Evolutionary conservation across 768 basidiomycete species (phyloP).

Genomic region (Auricularia cornea): DNA sequence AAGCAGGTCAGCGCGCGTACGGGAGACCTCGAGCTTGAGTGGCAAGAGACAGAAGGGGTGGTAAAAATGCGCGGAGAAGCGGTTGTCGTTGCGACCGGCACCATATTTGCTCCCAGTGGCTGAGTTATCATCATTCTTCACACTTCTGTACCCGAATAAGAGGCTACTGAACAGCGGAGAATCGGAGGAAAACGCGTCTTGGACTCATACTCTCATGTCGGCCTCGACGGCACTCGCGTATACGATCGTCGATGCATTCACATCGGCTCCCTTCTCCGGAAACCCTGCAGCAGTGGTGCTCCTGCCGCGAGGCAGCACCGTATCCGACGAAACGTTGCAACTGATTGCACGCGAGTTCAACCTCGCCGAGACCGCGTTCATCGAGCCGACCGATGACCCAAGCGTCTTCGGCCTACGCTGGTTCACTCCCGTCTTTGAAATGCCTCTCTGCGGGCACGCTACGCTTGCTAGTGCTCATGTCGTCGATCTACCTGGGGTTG

Average conservation of each 20-base stretch:
- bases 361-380: not conserved
- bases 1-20: constrained; percentile 45
- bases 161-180: too few relatives aligned
- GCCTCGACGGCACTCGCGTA: constrained; percentile 20
- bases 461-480: constrained; percentile 23
- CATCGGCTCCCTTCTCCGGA: constrained; percentile 17
- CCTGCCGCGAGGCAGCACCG: constrained; percentile 8
- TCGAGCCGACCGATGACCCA: constrained; percentile 5
- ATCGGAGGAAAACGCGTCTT: too few relatives aligned
- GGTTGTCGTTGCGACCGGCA: constrained; percentile 27
- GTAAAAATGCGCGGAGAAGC: constrained; percentile 32
- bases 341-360: constrained; percentile 26
- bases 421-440: constrained; percentile 21
- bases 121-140: too few relatives aligned
- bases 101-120: constrained; percentile 9
- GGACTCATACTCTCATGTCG: not conserved
- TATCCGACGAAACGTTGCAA: constrained; percentile 15
- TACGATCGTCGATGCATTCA: constrained; percentile 25
- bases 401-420: constrained; percentile 17
- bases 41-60: constrained; percentile 23
- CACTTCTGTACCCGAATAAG: too few relatives aligned
- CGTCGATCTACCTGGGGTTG: constrained; percentile 4
- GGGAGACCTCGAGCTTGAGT: constrained; percentile 35
- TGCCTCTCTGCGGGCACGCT: constrained; percentile 25
- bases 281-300: constrained; percentile 27